Base-by-base conservation (phyloP, 257 asterid species). In the Nicotiana tomentosiformis region DNA sequence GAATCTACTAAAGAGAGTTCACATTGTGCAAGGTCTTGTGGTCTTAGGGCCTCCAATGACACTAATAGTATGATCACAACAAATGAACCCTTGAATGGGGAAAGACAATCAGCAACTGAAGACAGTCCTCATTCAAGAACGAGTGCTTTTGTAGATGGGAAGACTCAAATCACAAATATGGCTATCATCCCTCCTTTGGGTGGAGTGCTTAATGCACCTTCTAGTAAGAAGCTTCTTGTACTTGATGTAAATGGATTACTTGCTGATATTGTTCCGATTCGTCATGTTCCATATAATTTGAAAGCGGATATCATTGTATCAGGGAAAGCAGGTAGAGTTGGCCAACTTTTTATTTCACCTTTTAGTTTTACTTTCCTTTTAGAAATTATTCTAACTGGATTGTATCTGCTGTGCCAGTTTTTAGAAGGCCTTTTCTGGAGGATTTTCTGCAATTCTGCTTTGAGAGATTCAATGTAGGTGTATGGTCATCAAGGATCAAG, bases 401-500 rank as follows among this genome's bases (percentile, higher is more conserved):
- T 81, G 49, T 81, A 1, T 56, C 58, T 83, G 82, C 70, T 86
- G 55, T 81, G 69, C 85, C 94, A 95, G 98, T 95, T 85, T 93
- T 93, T 67, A 93, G 87, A 91, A 93, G 99, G 87, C 97, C 99
- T 10, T 88, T 90, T 79, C 93, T 91, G 86, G 92, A 92, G 53
- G 97, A 91, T 85, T 95, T 93, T 89, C 87, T 95, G 89, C 86
- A 89, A 83, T 95, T 95, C 86, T 95, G 97, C 87, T 91, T 95
- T 67, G 91, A 91, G 89, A 90, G 83, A 87, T 95, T 93, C 87
- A 85, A 83, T 82, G 97, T 95, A 46, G 98, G 97, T 33, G 82
- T 95, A 60, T 95, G 98, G 99, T 83, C 98, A 56, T 95, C 98
- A 80, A 92, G 95, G 89, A 88, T 90, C 78, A 90, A 87, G 98